These are phyloP conservation scores for Coemansia sp. DNA, from an alignment of 192 early-diverging fungal species.

Conservation along the genomic window DNA sequence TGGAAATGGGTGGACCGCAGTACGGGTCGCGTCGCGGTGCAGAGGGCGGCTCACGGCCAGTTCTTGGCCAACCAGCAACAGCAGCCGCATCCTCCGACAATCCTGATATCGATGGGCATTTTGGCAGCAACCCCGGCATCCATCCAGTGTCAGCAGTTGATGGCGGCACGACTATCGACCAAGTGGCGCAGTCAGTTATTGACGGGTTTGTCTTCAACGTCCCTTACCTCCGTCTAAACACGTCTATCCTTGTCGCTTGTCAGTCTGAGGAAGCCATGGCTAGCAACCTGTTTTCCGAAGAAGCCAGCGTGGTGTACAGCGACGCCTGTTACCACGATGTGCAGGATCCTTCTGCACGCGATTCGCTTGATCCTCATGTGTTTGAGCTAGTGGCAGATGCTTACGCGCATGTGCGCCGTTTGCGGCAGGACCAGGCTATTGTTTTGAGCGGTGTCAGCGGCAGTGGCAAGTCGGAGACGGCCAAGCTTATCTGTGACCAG, in stretches of 20 bases:
- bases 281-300: conserved; percentile 28
- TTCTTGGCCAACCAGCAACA: too few relatives aligned
- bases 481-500: conserved; percentile 70
- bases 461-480: conserved; percentile 79
- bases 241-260: conserved; percentile 47
- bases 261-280: conserved; percentile 33
- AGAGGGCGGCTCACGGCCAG: not conserved
- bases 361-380: conserved; percentile 58
- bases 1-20: not conserved
- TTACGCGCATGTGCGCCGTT: conserved; percentile 67
- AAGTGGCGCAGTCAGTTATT: conserved; percentile 21
- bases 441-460: conserved; percentile 81
- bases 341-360: conserved; percentile 29
- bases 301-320: conserved; percentile 42
- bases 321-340: conserved; percentile 51
- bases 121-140: conserved; percentile 3
- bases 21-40: conserved; percentile 9
- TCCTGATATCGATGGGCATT: not conserved
- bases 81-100: not conserved
- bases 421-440: conserved; percentile 67
- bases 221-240: conserved; percentile 47
- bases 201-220: conserved; percentile 24
- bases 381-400: conserved; percentile 70
- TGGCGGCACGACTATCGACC: conserved; percentile 21
- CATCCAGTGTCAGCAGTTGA: conserved; percentile 6